Percentiles rank a stretch among this genome's conserved stretches.
Conservation (phyloP, 208 protist genomes). For the Zelonia costaricensis region DNA sequence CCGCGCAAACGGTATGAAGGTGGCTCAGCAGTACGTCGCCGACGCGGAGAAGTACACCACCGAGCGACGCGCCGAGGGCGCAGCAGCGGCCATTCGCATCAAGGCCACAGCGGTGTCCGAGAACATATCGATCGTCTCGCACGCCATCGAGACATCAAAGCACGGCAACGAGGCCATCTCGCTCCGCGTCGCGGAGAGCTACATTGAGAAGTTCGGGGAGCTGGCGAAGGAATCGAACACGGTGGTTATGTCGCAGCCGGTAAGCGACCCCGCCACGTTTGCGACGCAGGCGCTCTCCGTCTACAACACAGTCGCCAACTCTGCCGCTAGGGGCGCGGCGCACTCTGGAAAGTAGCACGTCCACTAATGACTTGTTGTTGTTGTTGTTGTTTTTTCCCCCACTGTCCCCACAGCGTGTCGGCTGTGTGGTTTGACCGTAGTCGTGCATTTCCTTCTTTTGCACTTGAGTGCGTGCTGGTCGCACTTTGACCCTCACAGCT, state of each 20-base stretch:
- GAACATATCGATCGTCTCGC: conserved; percentile 61
- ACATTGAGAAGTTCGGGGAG: conserved; percentile 91
- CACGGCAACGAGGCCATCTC: conserved; percentile 70
- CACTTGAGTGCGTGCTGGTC: no score
- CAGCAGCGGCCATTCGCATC: conserved; percentile 47
- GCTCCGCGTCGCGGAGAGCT: conserved; percentile 91
- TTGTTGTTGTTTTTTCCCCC: neutral
- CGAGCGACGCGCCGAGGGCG: conserved; percentile 24
- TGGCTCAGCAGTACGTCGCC: conserved; percentile 82
- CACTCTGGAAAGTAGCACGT: conserved; percentile 4
- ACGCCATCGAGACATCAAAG: conserved; percentile 41
- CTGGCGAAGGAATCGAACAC: conserved; percentile 94
- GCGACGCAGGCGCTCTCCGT: conserved; percentile 92
- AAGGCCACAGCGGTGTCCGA: conserved; percentile 66
- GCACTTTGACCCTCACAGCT: no score
- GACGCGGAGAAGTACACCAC: conserved; percentile 88
- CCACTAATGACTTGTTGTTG: neutral
- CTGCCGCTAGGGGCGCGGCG: conserved; percentile 26
- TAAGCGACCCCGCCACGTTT: conserved; percentile 88
- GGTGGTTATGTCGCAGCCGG: conserved; percentile 93
- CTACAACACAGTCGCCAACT: conserved; percentile 65
- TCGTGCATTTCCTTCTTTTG: no score
- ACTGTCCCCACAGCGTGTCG: no score
- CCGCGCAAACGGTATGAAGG: conserved; percentile 87
- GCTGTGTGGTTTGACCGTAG: no score